Percentiles rank a stretch among this genome's conserved stretches.
Conservation (phyloP, 345 rosid genomes). For the Euphorbia tirucalli region DNA sequence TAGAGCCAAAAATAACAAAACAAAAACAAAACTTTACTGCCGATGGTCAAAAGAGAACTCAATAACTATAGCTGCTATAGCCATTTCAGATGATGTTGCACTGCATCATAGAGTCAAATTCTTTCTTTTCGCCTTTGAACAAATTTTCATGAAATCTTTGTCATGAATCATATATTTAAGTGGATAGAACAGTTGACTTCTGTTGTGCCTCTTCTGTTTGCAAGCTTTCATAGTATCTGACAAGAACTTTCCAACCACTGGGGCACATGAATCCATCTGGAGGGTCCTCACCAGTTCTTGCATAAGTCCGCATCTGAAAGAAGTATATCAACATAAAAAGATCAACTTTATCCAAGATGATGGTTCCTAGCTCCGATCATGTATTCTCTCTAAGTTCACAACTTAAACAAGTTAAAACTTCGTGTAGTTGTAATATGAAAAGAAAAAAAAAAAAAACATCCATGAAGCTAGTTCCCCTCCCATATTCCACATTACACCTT, state of each 20-base stretch:
- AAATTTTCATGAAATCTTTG: background rate
- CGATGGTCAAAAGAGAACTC: constrained; percentile 1
- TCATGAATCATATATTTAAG: constrained; percentile 19
- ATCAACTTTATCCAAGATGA: background rate
- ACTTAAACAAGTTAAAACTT: background rate
- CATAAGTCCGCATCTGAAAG: constrained; percentile 76
- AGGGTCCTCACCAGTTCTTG: constrained; percentile 83
- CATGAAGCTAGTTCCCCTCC: background rate
- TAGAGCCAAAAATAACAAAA: background rate
- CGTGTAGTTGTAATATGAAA: background rate
- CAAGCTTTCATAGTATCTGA: constrained; percentile 69
- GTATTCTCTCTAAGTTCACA: background rate
- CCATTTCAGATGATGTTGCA: background rate
- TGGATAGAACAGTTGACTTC: constrained; percentile 39
- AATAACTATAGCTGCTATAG: background rate
- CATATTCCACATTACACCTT: background rate
- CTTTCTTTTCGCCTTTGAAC: background rate
- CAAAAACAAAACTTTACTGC: background rate
- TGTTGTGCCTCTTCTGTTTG: constrained; percentile 50
- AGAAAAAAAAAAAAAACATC: too few species aligned
- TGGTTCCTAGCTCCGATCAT: background rate
- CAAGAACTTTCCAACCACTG: constrained; percentile 90
- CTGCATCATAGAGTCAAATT: background rate
- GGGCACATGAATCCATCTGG: constrained; percentile 98
- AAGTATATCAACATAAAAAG: background rate